Conservation (phyloP, 2,329 filamentous ascomycete genomes). For the Phoma sp. region DNA sequence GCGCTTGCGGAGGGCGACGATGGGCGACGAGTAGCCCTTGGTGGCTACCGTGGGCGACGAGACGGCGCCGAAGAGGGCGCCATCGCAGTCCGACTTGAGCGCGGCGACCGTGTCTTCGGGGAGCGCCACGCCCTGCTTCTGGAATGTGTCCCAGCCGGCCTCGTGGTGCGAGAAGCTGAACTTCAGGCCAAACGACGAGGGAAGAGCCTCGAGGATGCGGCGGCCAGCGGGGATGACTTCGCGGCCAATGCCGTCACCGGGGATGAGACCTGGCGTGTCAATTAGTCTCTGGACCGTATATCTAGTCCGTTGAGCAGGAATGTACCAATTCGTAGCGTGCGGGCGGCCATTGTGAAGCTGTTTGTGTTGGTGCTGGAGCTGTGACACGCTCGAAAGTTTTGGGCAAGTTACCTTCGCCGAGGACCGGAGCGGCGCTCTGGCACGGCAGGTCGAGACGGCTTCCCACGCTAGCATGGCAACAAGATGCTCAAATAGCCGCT, state of each 20-base stretch:
- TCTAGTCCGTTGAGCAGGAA: background rate
- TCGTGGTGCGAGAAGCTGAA: constrained; percentile 95
- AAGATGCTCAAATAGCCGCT: no score
- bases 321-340: constrained; percentile 42
- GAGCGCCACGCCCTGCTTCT: constrained; percentile 85
- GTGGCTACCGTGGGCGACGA: constrained; percentile 87
- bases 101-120: constrained; percentile 89
- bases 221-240: constrained; percentile 96
- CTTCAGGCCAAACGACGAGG: constrained; percentile 86
- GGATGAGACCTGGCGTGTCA: constrained; percentile 78
- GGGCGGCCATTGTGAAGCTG: constrained; percentile 39
- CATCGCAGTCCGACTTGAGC: constrained; percentile 91
- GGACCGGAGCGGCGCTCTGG: constrained; percentile 7
- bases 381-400: constrained; percentile 22
- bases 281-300: constrained; percentile 2
- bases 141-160: constrained; percentile 92
- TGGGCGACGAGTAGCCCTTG: constrained; percentile 94
- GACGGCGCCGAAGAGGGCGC: constrained; percentile 94
- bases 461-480: no score
- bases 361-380: constrained; percentile 8
- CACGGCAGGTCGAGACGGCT: constrained; percentile 7
- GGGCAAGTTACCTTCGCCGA: constrained; percentile 8
- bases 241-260: constrained; percentile 96
- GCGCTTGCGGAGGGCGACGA: constrained; percentile 94
- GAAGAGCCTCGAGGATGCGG: constrained; percentile 89